phyloP scores from a whole-genome alignment of 164 flowering plant genomes.

The Amborella trichopoda region DNA sequence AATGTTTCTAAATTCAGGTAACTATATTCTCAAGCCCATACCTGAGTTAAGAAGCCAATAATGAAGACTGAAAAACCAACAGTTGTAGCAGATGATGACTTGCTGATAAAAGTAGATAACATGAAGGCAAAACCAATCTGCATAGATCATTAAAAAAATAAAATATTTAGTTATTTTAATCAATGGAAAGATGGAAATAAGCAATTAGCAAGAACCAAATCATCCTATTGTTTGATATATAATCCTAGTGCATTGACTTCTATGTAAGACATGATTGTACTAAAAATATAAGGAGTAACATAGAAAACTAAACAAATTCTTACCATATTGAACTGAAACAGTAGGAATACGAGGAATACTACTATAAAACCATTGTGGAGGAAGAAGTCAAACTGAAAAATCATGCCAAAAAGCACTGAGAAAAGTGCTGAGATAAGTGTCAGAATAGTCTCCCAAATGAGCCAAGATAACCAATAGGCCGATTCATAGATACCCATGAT shows the following conservation, averaged over 20 bases:
- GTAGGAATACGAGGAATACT: constrained; percentile 69
- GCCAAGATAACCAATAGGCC: constrained; percentile 97
- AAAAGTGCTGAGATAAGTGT: constrained; percentile 57
- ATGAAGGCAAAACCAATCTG: constrained; percentile 81
- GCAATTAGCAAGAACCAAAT: no score
- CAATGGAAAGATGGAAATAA: no score
- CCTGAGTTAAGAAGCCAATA: constrained; percentile 80
- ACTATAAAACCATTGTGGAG: constrained; percentile 69
- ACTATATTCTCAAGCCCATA: constrained; percentile 9
- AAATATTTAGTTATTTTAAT: no score
- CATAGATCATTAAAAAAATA: no score
- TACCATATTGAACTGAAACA: constrained; percentile 95
- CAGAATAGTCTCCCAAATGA: constrained; percentile 72
- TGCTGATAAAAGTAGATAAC: constrained; percentile 76
- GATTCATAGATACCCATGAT: constrained; percentile 95
- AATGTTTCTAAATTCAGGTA: no score
- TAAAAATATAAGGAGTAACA: no score
- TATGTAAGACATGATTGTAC: no score
- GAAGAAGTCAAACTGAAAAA: constrained; percentile 89
- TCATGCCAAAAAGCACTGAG: constrained; percentile 83
- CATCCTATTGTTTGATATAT: no score
- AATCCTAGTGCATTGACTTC: no score
- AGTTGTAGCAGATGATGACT: constrained; percentile 74
- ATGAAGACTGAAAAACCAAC: constrained; percentile 78
- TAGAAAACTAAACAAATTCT: constrained; percentile 5